Evolutionary conservation across 495 filamentous ascomycete species (phyloP).

Genomic region (Xylaria acuta): DNA sequence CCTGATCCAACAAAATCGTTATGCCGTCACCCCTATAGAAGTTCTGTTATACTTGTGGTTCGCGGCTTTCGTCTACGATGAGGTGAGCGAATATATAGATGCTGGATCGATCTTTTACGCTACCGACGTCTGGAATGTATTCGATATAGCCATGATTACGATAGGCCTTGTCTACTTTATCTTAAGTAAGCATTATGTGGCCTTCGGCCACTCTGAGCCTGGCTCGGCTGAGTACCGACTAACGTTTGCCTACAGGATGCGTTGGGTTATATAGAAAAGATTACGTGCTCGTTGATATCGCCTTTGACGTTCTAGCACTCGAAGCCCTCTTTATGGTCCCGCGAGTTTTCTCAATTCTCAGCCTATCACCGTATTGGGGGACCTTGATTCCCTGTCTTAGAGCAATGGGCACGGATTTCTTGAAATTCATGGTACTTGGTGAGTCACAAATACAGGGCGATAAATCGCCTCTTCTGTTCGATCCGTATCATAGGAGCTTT

Average conservation of each 20-base stretch:
- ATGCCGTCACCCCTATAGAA: slow-evolving; percentile 58
- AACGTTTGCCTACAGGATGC: slow-evolving; percentile 56
- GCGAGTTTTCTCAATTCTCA: slow-evolving; percentile 86
- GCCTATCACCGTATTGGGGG: slow-evolving; percentile 90
- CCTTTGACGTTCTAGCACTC: slow-evolving; percentile 87
- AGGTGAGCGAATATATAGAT: slow-evolving; percentile 81
- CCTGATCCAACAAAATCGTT: slow-evolving; percentile 64
- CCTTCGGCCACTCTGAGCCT: slow-evolving; percentile 23
- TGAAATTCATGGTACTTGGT: slow-evolving; percentile 83
- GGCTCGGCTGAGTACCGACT: neutral
- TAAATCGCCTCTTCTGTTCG: neutral
- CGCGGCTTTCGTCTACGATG: slow-evolving; percentile 86
- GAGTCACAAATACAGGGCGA: neutral
- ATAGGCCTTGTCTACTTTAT: slow-evolving; percentile 77
- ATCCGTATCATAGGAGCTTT: neutral
- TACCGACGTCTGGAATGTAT: slow-evolving; percentile 88
- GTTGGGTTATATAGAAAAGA: slow-evolving; percentile 72
- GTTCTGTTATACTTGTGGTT: slow-evolving; percentile 71
- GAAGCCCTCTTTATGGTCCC: slow-evolving; percentile 92
- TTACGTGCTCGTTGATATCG: slow-evolving; percentile 69
- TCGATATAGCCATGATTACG: slow-evolving; percentile 86
- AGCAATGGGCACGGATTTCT: slow-evolving; percentile 93
- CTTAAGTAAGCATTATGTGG: slow-evolving; percentile 61
- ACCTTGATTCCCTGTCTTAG: slow-evolving; percentile 84
- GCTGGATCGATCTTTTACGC: slow-evolving; percentile 85